phyloP scores from a whole-genome alignment of 805 yeast species.

The Candida maesae region DNA sequence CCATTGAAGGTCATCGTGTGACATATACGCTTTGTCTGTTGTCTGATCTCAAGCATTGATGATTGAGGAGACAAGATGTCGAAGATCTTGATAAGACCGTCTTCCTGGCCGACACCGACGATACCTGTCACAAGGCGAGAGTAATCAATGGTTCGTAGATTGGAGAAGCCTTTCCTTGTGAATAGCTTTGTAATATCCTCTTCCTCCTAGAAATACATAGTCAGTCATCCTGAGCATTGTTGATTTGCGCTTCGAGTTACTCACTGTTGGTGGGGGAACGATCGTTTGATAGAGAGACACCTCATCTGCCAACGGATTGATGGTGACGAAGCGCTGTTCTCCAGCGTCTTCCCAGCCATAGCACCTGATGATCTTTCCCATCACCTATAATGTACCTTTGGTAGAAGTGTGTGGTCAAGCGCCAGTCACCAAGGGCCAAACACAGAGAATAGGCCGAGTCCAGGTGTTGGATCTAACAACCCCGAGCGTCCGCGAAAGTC shows the following conservation, averaged over 20 bases:
- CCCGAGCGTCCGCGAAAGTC: slow-evolving; percentile 2
- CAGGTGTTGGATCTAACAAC: no score
- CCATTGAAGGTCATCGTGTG: slow-evolving; percentile 69
- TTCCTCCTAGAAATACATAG: no score
- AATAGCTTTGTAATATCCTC: slow-evolving; percentile 50
- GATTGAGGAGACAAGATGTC: slow-evolving; percentile 44
- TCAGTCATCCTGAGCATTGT: no score
- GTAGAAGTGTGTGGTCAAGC: no score
- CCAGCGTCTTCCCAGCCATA: slow-evolving; percentile 26
- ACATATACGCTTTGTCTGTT: slow-evolving; percentile 63
- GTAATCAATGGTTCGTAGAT: slow-evolving; percentile 63
- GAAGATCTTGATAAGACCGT: slow-evolving; percentile 61
- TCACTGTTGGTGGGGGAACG: slow-evolving; percentile 28
- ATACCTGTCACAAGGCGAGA: slow-evolving; percentile 53
- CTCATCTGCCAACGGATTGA: slow-evolving; percentile 76
- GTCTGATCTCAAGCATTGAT: slow-evolving; percentile 24
- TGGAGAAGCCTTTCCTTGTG: slow-evolving; percentile 60
- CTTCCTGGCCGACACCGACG: slow-evolving; percentile 70
- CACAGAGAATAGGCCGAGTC: no score
- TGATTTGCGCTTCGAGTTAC: no score
- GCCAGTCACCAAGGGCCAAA: no score
- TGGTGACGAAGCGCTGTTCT: slow-evolving; percentile 24
- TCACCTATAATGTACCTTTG: no score
- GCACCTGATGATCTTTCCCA: slow-evolving; percentile 27
- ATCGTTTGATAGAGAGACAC: slow-evolving; percentile 58